phyloP scores from a whole-genome alignment of 2,329 filamentous ascomycete genomes.

The Teratosphaeria viscida region DNA sequence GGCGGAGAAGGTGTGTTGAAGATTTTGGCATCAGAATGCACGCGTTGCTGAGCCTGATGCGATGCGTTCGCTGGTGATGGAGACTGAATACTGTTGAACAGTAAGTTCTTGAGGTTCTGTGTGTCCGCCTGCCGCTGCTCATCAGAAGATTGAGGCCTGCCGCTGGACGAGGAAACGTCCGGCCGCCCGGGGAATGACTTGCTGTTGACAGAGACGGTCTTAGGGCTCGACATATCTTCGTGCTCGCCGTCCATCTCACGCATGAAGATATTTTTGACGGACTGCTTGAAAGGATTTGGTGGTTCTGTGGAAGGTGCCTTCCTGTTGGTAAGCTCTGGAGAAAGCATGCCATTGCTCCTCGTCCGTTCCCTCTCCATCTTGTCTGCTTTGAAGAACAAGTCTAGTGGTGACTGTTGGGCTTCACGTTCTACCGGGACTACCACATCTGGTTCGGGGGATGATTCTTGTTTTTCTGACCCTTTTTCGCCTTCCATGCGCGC shows the following conservation, averaged over 20 bases:
- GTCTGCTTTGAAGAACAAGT: slow-evolving; percentile 83
- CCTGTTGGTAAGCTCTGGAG: slow-evolving; percentile 36
- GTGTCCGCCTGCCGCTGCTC: slow-evolving; percentile 41
- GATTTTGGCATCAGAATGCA: slow-evolving; percentile 8
- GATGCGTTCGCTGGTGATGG: slow-evolving; percentile 9
- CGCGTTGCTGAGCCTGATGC: slow-evolving; percentile 10
- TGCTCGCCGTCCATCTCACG: slow-evolving; percentile 55
- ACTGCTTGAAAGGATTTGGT: slow-evolving; percentile 13
- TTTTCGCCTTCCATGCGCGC: slow-evolving; percentile 34
- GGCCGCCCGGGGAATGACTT: slow-evolving; percentile 18
- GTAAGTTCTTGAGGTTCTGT: slow-evolving; percentile 34
- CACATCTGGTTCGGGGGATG: slow-evolving; percentile 38
- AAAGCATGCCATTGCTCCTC: slow-evolving; percentile 45
- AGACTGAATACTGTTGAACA: slow-evolving; percentile 24
- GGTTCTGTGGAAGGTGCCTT: slow-evolving; percentile 17
- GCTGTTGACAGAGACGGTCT: slow-evolving; percentile 12
- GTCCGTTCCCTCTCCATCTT: slow-evolving; percentile 62
- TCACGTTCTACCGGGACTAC: slow-evolving; percentile 31
- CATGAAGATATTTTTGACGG: slow-evolving; percentile 50
- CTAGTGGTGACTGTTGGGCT: slow-evolving; percentile 62
- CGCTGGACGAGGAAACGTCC: slow-evolving; percentile 18
- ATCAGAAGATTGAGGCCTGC: slow-evolving; percentile 2
- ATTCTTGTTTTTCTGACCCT: slow-evolving; percentile 38
- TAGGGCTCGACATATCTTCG: slow-evolving; percentile 13
- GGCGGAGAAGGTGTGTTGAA: slow-evolving; percentile 31